Percentiles rank a stretch among this genome's conserved stretches.
These are phyloP conservation scores for Microthlaspi erraticum DNA, from an alignment of 345 rosid genomes.

Conservation along the genomic window DNA sequence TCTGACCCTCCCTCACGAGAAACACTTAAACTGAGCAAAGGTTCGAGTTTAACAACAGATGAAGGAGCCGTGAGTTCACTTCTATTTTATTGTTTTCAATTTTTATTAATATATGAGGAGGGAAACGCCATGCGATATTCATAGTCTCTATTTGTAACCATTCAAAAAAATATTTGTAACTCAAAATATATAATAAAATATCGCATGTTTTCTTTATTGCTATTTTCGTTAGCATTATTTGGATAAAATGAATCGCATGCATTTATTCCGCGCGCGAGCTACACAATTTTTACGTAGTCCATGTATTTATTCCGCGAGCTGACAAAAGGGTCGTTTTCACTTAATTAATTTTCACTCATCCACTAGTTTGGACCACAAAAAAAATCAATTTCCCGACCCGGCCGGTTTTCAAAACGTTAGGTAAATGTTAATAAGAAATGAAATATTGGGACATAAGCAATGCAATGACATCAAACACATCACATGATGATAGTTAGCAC, in stretches of 20 bases:
- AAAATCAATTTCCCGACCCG: not conserved
- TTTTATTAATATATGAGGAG: constrained; percentile 16
- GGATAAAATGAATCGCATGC: too few species aligned
- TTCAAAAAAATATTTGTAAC: not conserved
- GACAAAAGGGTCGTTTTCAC: too few species aligned
- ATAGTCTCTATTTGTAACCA: constrained; percentile 26
- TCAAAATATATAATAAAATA: not conserved
- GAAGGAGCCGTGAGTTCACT: constrained; percentile 46
- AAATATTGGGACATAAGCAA: constrained; percentile 3
- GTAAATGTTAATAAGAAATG: not conserved
- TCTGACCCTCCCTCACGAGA: constrained; percentile 11
- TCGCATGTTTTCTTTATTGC: constrained; percentile 27
- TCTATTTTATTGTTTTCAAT: not conserved
- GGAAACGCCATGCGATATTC: constrained; percentile 39
- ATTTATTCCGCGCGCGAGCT: too few species aligned
- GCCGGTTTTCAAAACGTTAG: not conserved
- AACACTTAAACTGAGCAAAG: constrained; percentile 26
- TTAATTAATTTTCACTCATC: too few species aligned
- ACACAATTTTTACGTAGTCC: too few species aligned
- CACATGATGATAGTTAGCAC: not conserved
- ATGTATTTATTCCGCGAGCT: too few species aligned
- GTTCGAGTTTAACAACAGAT: constrained; percentile 34
- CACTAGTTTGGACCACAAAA: not conserved
- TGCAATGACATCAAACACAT: constrained; percentile 14
- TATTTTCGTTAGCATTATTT: too few species aligned